Conservation (phyloP, 2,329 filamentous ascomycete genomes). For the Amphichorda felina region DNA sequence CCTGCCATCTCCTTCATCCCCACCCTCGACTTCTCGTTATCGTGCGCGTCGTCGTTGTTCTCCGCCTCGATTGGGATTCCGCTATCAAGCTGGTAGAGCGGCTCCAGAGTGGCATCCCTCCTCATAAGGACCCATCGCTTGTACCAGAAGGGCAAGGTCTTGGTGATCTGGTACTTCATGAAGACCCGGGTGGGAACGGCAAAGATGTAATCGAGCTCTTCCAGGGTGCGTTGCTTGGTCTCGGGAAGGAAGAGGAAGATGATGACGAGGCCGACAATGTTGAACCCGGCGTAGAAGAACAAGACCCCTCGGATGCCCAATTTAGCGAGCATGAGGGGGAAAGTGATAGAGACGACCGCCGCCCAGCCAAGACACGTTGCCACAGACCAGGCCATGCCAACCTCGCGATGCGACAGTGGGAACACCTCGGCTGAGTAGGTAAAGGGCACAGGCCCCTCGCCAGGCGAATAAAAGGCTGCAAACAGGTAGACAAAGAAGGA, state of each 20-base stretch:
- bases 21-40: constrained; percentile 24
- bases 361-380: constrained; percentile 53
- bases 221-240: constrained; percentile 43
- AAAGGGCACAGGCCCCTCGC: constrained; percentile 56
- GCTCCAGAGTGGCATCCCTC: constrained; percentile 26
- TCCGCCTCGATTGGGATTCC: constrained; percentile 1
- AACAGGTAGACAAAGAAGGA: constrained; percentile 46
- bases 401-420: constrained; percentile 57
- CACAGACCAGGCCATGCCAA: constrained; percentile 60
- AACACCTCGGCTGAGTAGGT: constrained; percentile 60
- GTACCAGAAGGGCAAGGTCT: constrained; percentile 48
- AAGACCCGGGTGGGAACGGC: constrained; percentile 47
- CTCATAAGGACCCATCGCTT: constrained; percentile 43
- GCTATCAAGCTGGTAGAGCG: constrained; percentile 29
- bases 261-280: constrained; percentile 39
- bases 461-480: constrained; percentile 35
- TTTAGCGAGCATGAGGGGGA: constrained; percentile 40
- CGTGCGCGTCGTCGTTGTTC: constrained; percentile 18
- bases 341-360: constrained; percentile 49
- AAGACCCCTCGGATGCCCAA: constrained; percentile 37
- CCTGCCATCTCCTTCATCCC: constrained; percentile 25
- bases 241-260: constrained; percentile 47
- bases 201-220: constrained; percentile 48
- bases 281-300: constrained; percentile 42
- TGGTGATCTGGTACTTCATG: constrained; percentile 42